Evolutionary conservation across 257 asterid genomes (phyloP).

Genomic region (Solanum rostratum): DNA sequence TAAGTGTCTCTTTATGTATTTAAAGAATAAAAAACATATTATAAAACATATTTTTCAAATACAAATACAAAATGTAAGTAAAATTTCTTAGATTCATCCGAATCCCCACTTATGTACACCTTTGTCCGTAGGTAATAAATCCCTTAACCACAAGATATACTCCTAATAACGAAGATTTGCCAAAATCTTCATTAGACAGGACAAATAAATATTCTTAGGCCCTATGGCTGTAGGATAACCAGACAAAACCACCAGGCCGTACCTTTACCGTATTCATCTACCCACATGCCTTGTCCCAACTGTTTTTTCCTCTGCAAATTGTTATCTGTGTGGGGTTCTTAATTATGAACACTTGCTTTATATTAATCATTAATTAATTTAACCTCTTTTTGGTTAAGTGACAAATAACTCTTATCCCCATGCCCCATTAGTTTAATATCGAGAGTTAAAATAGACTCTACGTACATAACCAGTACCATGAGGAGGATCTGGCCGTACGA

Average conservation of each 20-base stretch:
- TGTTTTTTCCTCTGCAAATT: neutral
- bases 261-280: neutral
- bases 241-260: slow-evolving; percentile 6
- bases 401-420: neutral
- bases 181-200: neutral
- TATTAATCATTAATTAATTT: neutral
- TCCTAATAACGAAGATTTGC: neutral
- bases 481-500: neutral
- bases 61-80: no score
- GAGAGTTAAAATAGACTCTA: neutral
- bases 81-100: no score
- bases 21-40: no score
- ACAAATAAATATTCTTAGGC: neutral
- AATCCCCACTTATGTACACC: no score
- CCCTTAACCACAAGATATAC: neutral
- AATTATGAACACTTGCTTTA: neutral
- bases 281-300: slow-evolving; percentile 2
- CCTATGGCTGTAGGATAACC: neutral
- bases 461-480: neutral
- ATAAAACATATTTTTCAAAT: no score
- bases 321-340: neutral
- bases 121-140: neutral
- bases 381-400: neutral
- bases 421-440: neutral
- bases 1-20: no score